phyloP scores from a whole-genome alignment of 768 basidiomycete genomes.

The Boletus vermiculosoides region DNA sequence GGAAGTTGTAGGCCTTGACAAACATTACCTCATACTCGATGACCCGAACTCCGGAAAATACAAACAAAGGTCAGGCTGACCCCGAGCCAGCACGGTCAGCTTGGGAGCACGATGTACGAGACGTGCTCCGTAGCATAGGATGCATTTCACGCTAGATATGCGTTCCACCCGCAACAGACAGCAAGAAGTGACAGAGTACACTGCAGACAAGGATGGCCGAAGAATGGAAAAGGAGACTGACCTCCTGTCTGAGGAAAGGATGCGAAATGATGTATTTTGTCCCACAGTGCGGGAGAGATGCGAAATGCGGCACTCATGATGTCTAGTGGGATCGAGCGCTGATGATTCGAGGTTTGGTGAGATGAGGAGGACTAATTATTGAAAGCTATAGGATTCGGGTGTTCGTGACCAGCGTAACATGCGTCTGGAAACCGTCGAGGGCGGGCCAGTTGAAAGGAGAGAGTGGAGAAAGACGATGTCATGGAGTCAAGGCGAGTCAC shows the following conservation, averaged over 20 bases:
- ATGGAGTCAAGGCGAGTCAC: not conserved
- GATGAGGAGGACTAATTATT: not conserved
- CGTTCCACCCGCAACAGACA: not conserved
- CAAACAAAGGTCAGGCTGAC: not conserved
- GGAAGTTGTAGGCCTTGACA: not conserved
- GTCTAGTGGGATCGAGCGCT: not conserved
- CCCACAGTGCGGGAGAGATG: conserved; percentile 80
- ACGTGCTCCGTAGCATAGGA: not conserved
- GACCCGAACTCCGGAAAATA: not conserved
- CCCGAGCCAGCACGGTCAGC: not conserved
- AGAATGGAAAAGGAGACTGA: conserved; percentile 32
- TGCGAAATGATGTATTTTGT: conserved; percentile 87
- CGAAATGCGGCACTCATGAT: conserved; percentile 52
- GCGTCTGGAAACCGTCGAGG: not conserved
- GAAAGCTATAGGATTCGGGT: not conserved
- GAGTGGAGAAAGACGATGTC: not conserved
- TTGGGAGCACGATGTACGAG: not conserved
- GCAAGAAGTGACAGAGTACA: too few relatives aligned
- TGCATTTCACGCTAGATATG: not conserved
- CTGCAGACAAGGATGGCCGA: not conserved
- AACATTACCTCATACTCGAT: not conserved
- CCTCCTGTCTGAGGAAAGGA: conserved; percentile 93
- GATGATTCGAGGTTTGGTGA: too few relatives aligned
- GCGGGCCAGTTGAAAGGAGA: not conserved
- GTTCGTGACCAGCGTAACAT: conserved; percentile 3